Evolutionary conservation across 2,329 filamentous ascomycete species (phyloP), one percentile per base, ranked within the genome.

Genomic region (Stagonosporopsis vannaccii): DNA sequence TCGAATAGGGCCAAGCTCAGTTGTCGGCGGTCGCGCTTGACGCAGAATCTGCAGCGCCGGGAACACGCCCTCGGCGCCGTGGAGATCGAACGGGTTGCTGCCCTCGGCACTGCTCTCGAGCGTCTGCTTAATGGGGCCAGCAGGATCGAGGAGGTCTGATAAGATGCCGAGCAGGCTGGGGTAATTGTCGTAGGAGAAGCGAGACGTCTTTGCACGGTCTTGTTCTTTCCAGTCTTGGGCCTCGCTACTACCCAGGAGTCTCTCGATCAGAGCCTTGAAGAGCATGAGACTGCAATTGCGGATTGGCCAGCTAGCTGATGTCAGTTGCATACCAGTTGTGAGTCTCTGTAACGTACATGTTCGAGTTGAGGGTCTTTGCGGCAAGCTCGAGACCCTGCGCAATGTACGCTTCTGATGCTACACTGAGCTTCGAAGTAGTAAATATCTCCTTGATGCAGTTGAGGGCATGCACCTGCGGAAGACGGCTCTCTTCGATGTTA

Each of bases 381-480:
- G 93, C 92, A n/a, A 98, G 82, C 58, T 88, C 85, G 4, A 99
- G 81, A 30, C 89, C 89, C 26, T 86, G 81, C 8, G 90, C 87
- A 7, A 97, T 82, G 65, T 92, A 89, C 0, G 81, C 80, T 67
- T 96, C 91, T 0, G 91, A 90, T 49, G 84, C 84, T 51, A 86
- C 86, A 25, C 90, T 84, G 13, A 98, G 81, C 45, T 87, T 85
- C 0, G 92, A 91, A 63, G 89, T 92, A 54, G 91, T 94, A 75
- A 97, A 95, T 2, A 97, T 88, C 62, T 96, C 92, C 71, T 95
- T 95, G 54, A 99, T 80, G 58, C 91, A 97, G 72, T 99, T 99
- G 71, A 97, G 84, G 0, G 95, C 92, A 74, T 99, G 95, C 0
- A 99, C 95, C 75, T 99, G 94, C 0, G 92, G 90, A 4, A 98